phyloP scores from a whole-genome alignment of 2,329 filamentous ascomycete species.

The Aureobasidium leucospermi region DNA sequence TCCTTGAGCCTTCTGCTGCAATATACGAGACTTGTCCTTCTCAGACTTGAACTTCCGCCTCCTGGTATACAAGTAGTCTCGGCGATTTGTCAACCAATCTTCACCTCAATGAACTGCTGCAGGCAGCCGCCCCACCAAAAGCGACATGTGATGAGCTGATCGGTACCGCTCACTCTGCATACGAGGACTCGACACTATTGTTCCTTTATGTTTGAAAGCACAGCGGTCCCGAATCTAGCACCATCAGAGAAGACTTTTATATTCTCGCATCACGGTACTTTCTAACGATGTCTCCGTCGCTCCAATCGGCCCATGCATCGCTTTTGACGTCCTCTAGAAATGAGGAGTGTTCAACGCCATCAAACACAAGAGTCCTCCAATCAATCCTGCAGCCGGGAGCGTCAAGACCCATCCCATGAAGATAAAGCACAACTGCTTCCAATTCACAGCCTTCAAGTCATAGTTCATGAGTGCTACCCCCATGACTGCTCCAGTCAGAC shows the following conservation, averaged over 20 bases:
- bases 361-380: slow-evolving; percentile 55
- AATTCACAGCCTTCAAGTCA: slow-evolving; percentile 53
- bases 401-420: slow-evolving; percentile 56
- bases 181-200: no score
- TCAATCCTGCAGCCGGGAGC: slow-evolving; percentile 49
- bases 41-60: no score
- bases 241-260: no score
- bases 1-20: no score
- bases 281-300: no score
- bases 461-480: slow-evolving; percentile 57
- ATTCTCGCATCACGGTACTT: no score
- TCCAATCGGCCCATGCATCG: neutral
- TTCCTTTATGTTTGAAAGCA: no score
- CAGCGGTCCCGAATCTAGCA: no score
- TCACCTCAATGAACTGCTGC: neutral
- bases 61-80: no score
- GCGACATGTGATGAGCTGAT: neutral
- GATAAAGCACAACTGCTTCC: slow-evolving; percentile 55
- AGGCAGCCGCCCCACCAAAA: neutral
- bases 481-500: slow-evolving; percentile 55
- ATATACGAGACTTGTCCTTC: no score
- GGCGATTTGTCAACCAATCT: neutral
- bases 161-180: no score
- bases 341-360: slow-evolving; percentile 56
- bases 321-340: slow-evolving; percentile 12